phyloP scores from a whole-genome alignment of 78 protist genomes.

The Blattamonas nauphoetae region DNA sequence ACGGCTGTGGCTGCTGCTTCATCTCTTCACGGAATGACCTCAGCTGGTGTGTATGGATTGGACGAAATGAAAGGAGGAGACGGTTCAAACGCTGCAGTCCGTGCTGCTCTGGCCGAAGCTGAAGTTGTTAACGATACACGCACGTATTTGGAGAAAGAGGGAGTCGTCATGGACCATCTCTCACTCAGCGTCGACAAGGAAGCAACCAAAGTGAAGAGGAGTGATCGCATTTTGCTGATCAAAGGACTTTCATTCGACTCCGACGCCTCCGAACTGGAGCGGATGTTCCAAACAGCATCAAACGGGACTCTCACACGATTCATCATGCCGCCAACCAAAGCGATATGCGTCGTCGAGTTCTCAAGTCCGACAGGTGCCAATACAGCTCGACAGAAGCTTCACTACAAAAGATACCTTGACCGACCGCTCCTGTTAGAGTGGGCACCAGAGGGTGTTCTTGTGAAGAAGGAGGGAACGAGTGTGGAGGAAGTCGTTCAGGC shows the following conservation, averaged over 20 bases:
- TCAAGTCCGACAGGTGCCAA: background rate
- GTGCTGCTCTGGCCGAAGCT: slow-evolving; percentile 7
- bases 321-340: background rate
- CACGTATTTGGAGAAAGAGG: background rate
- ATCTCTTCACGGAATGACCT: background rate
- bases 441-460: background rate
- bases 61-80: background rate
- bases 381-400: background rate
- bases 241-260: background rate
- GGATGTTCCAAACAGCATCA: background rate
- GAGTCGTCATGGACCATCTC: background rate
- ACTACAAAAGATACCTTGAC: background rate
- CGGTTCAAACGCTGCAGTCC: background rate
- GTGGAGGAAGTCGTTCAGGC: background rate
- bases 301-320: background rate
- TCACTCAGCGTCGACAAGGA: background rate
- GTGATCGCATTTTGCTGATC: background rate
- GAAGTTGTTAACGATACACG: slow-evolving; percentile 3
- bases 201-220: background rate
- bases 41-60: background rate
- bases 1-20: background rate
- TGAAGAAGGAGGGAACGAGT: background rate
- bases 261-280: slow-evolving; percentile 2
- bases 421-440: background rate
- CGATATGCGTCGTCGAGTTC: background rate